Evolutionary conservation across 2,329 filamentous ascomycete genomes (phyloP).

Genomic region (Lecanicillium sp.): DNA sequence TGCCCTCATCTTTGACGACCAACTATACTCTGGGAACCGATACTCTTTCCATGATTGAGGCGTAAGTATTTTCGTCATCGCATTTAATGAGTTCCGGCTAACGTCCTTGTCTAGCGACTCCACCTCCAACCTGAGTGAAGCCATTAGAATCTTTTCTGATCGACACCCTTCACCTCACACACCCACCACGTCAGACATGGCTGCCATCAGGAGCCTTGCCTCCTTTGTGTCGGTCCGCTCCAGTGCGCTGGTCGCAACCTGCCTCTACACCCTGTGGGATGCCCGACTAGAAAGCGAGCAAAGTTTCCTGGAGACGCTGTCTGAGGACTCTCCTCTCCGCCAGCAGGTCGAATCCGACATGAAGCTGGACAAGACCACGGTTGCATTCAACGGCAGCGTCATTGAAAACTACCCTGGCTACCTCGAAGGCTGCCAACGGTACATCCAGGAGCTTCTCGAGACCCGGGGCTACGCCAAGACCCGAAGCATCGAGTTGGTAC

Average conservation of each 20-base stretch:
- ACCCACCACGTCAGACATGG: conserved; percentile 39
- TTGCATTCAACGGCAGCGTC: conserved; percentile 76
- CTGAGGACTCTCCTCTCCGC: conserved; percentile 25
- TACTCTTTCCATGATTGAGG: conserved; percentile 49
- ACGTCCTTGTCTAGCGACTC: conserved; percentile 32
- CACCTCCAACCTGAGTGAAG: conserved; percentile 32
- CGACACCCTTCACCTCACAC: conserved; percentile 38
- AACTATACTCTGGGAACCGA: conserved; percentile 55
- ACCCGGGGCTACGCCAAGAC: conserved; percentile 25
- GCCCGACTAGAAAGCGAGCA: conserved; percentile 41
- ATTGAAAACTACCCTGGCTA: conserved; percentile 73
- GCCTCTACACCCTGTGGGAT: conserved; percentile 52
- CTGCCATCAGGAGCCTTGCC: conserved; percentile 44
- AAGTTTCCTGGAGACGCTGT: conserved; percentile 23
- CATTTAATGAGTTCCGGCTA: conserved; percentile 9
- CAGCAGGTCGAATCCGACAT: conserved; percentile 44
- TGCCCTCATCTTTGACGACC: conserved; percentile 43
- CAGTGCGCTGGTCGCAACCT: conserved; percentile 50
- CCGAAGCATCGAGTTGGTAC: conserved; percentile 51
- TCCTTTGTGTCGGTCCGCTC: conserved; percentile 50
- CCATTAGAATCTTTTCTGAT: conserved; percentile 39
- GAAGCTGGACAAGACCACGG: conserved; percentile 40
- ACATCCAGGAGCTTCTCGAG: conserved; percentile 52
- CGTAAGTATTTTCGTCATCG: conserved; percentile 32
- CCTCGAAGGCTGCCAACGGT: conserved; percentile 50